These are phyloP conservation scores for Prunus mongolica DNA, from an alignment of 306 rosid genomes.

Conservation along the genomic window DNA sequence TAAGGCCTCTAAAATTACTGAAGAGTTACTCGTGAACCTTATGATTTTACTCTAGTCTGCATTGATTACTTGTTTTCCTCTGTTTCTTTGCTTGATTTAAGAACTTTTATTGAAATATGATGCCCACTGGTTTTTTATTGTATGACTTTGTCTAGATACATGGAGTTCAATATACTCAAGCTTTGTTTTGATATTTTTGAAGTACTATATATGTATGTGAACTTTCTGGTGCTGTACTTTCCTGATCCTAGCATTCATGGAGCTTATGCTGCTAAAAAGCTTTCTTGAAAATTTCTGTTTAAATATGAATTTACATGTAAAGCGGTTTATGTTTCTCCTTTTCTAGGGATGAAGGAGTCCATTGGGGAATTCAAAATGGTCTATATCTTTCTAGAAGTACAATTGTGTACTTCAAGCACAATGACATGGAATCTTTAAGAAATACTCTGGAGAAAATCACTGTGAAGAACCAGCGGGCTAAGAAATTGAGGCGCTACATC, in stretches of 20 bases:
- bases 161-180: neutral
- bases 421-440: slow-evolving; percentile 81
- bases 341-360: slow-evolving; percentile 95
- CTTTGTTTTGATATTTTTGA: neutral
- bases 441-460: slow-evolving; percentile 69
- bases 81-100: neutral
- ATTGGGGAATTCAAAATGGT: slow-evolving; percentile 99
- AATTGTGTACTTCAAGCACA: slow-evolving; percentile 86
- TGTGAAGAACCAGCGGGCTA: slow-evolving; percentile 51
- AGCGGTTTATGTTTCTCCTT: slow-evolving; percentile 3
- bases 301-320: slow-evolving; percentile 4
- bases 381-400: slow-evolving; percentile 93
- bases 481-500: slow-evolving; percentile 91
- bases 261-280: slow-evolving; percentile 2
- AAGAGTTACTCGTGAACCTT: neutral
- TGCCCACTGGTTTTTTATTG: neutral
- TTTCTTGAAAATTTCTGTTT: neutral
- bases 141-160: neutral
- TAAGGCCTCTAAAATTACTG: neutral
- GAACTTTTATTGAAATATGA: neutral
- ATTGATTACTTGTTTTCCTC: slow-evolving; percentile 11
- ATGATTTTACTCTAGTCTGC: neutral
- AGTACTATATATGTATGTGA: neutral
- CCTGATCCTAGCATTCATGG: neutral
- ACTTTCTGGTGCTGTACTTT: neutral